Evolutionary conservation across 2,329 filamentous ascomycete species (phyloP).

Genomic region (Claviceps monticola): DNA sequence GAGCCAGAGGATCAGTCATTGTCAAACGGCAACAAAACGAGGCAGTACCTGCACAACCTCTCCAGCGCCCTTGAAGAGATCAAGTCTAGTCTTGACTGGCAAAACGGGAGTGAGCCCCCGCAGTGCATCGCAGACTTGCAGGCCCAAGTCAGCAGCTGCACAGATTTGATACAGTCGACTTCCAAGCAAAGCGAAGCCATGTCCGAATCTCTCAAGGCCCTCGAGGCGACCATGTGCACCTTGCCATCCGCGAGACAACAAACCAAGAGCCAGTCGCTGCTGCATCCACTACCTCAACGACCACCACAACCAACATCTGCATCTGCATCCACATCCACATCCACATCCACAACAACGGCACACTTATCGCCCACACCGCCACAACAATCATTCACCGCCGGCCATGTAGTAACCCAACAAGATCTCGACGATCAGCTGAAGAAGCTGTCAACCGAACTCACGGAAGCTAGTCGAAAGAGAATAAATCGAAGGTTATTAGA

Average conservation of each 20-base stretch:
- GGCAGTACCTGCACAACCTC: neutral
- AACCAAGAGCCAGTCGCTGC: neutral
- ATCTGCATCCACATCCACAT: neutral
- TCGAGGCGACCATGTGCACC: neutral
- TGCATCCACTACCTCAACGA: neutral
- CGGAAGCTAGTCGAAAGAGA: neutral
- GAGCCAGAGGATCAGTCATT: neutral
- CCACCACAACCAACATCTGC: neutral
- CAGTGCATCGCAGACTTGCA: neutral
- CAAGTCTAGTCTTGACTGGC: neutral
- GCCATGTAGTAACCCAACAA: neutral
- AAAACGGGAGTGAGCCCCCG: neutral
- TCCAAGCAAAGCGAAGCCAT: neutral
- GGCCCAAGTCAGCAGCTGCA: neutral
- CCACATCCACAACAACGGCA: neutral
- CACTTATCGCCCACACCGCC: neutral
- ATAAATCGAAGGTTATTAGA: constrained; percentile 6
- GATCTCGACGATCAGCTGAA: constrained; percentile 2
- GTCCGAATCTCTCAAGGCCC: neutral
- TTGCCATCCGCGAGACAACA: neutral
- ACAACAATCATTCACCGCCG: neutral
- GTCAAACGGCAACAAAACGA: neutral
- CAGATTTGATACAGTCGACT: neutral
- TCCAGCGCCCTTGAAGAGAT: neutral
- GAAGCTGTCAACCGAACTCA: neutral